Evolutionary conservation across 2,329 filamentous ascomycete genomes (phyloP).

Genomic region (Fusarium citri): DNA sequence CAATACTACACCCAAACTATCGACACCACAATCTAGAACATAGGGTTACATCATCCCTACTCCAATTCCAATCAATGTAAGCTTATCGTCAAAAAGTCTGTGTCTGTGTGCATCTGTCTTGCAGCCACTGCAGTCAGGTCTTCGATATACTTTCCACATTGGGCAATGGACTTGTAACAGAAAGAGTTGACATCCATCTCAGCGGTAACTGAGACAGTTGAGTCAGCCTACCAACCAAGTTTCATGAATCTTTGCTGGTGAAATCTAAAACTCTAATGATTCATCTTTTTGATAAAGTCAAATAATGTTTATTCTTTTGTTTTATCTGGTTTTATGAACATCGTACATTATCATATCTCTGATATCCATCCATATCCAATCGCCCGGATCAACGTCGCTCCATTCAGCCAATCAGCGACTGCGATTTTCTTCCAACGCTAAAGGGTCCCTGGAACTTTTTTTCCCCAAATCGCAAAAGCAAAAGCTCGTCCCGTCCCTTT

Average conservation of each 20-base stretch:
- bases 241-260: slow-evolving; percentile 4
- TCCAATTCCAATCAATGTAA: slow-evolving; percentile 10
- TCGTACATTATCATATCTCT: not conserved
- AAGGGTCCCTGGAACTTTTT: slow-evolving; percentile 41
- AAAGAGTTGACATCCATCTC: slow-evolving; percentile 28
- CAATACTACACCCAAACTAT: slow-evolving; percentile 9
- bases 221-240: slow-evolving; percentile 20
- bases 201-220: slow-evolving; percentile 40
- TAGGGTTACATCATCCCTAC: slow-evolving; percentile 4
- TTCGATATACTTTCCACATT: slow-evolving; percentile 29
- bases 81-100: slow-evolving; percentile 6
- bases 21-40: slow-evolving; percentile 2
- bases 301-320: slow-evolving; percentile 14
- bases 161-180: slow-evolving; percentile 29
- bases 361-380: not conserved
- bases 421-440: not conserved
- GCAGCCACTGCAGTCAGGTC: slow-evolving; percentile 13
- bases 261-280: not conserved
- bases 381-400: slow-evolving; percentile 44
- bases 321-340: not conserved
- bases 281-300: not conserved
- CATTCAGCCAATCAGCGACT: slow-evolving; percentile 40
- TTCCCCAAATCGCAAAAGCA: slow-evolving; percentile 25
- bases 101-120: slow-evolving; percentile 11
- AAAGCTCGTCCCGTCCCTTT: slow-evolving; percentile 36